phyloP scores from a whole-genome alignment of 495 filamentous ascomycete species.

The Hypoxylon rickii region DNA sequence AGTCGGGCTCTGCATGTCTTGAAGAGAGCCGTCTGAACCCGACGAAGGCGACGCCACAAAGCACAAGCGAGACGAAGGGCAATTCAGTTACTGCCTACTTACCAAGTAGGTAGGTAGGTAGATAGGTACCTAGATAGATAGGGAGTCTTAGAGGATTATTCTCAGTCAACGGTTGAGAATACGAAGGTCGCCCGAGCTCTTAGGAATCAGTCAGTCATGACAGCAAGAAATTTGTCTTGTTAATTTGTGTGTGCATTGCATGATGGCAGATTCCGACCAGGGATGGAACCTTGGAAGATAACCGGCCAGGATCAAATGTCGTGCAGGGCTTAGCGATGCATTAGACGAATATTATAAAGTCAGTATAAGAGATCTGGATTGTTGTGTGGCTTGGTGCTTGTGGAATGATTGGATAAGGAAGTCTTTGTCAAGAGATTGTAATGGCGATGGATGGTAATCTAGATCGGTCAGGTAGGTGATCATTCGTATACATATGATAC shows the following conservation, averaged over 20 bases:
- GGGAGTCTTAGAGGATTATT: too few relatives aligned
- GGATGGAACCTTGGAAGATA: slow-evolving; percentile 18
- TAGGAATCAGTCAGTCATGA: slow-evolving; percentile 4
- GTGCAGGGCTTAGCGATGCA: slow-evolving; percentile 33
- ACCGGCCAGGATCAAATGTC: slow-evolving; percentile 24
- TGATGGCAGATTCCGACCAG: slow-evolving; percentile 15
- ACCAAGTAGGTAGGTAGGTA: background rate
- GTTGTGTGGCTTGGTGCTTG: too few relatives aligned
- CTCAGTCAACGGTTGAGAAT: slow-evolving; percentile 29
- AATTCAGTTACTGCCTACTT: too few relatives aligned
- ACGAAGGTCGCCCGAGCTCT: slow-evolving; percentile 1
- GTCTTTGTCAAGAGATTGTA: slow-evolving; percentile 16
- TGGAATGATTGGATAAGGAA: slow-evolving; percentile 24
- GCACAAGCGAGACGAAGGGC: background rate
- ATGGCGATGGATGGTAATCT: slow-evolving; percentile 22
- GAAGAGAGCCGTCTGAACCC: slow-evolving; percentile 10
- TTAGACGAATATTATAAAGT: slow-evolving; percentile 24
- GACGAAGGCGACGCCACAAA: slow-evolving; percentile 1
- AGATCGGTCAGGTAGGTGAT: too few relatives aligned
- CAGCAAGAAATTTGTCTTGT: slow-evolving; percentile 16
- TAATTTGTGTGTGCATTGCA: slow-evolving; percentile 33
- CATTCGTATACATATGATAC: too few relatives aligned
- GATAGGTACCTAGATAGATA: background rate
- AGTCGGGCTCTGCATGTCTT: too few relatives aligned
- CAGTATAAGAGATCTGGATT: slow-evolving; percentile 2